Percentiles rank a stretch among this genome's conserved stretches.
Conservation (phyloP, 169 alveolate species). For the Plasmodium fragile region DNA sequence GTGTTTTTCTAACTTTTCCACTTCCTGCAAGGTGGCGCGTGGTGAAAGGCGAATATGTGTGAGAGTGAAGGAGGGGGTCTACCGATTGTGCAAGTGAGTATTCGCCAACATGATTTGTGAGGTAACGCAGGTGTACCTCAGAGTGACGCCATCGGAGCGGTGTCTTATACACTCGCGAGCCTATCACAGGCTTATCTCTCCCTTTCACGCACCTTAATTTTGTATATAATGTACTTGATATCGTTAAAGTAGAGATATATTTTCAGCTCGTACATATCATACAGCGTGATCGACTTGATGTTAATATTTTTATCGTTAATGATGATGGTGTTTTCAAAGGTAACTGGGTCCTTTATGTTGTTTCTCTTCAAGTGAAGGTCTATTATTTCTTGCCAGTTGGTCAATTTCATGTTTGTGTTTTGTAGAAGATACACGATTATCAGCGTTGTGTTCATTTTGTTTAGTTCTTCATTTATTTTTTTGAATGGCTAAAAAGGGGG, state of each 20-base stretch:
- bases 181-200: not conserved
- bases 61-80: not conserved
- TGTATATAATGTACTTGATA: slow-evolving; percentile 66
- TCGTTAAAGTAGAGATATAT: slow-evolving; percentile 55
- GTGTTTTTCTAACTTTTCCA: slow-evolving; percentile 60
- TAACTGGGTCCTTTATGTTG: slow-evolving; percentile 19
- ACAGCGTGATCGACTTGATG: slow-evolving; percentile 61
- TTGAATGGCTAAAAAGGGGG: slow-evolving; percentile 50
- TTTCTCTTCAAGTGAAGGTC: slow-evolving; percentile 50
- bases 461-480: slow-evolving; percentile 70
- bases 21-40: slow-evolving; percentile 36
- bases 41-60: not conserved
- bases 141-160: not conserved
- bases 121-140: not conserved
- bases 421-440: slow-evolving; percentile 55
- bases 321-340: slow-evolving; percentile 38
- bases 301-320: slow-evolving; percentile 61
- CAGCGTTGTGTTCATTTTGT: slow-evolving; percentile 65
- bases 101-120: not conserved
- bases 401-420: slow-evolving; percentile 67
- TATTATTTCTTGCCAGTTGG: slow-evolving; percentile 66
- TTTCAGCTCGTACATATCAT: slow-evolving; percentile 51
- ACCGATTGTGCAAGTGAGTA: not conserved
- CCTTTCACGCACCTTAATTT: slow-evolving; percentile 45
- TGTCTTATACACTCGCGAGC: not conserved